Percentiles rank a stretch among this genome's conserved stretches.
Conservation (phyloP, 2,329 filamentous ascomycete species). For the Hysterium pulicare region DNA sequence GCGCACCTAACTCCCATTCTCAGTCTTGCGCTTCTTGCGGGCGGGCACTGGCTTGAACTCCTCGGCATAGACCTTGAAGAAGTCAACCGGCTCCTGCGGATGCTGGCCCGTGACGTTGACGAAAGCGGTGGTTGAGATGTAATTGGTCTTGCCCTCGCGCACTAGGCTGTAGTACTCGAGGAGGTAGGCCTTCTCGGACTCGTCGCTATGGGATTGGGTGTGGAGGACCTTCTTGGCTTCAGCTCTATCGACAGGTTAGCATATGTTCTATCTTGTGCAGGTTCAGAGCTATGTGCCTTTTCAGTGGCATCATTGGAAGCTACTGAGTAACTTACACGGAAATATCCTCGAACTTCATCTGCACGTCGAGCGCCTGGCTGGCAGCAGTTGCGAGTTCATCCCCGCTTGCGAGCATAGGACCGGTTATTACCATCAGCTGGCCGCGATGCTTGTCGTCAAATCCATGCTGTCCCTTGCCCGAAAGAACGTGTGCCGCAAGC, state of each 20-base stretch:
- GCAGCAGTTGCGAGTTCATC: conserved; percentile 48
- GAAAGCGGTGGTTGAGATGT: conserved; percentile 51
- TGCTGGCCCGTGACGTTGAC: conserved; percentile 48
- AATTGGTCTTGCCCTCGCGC: conserved; percentile 53
- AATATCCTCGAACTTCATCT: conserved; percentile 48
- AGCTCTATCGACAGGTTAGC: no score
- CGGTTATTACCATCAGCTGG: conserved; percentile 52
- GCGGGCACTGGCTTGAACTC: conserved; percentile 34
- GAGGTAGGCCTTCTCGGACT: conserved; percentile 47
- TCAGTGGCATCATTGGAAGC: no score
- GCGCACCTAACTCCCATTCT: conserved; percentile 1
- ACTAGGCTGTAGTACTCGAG: conserved; percentile 54
- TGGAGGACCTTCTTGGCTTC: conserved; percentile 38
- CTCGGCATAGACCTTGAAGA: conserved; percentile 47
- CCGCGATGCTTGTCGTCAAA: conserved; percentile 52
- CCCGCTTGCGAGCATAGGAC: conserved; percentile 48
- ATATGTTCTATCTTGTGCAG: no score
- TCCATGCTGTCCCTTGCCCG: conserved; percentile 48
- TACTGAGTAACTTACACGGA: conserved; percentile 43
- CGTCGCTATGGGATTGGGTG: conserved; percentile 34
- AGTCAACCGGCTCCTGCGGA: conserved; percentile 47
- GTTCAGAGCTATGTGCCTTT: no score
- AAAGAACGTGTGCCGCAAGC: conserved; percentile 48
- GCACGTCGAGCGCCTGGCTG: conserved; percentile 41
- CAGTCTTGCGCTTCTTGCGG: conserved; percentile 30